Evolutionary conservation across 768 basidiomycete genomes (phyloP).

Genomic region (Collybia mongolica): DNA sequence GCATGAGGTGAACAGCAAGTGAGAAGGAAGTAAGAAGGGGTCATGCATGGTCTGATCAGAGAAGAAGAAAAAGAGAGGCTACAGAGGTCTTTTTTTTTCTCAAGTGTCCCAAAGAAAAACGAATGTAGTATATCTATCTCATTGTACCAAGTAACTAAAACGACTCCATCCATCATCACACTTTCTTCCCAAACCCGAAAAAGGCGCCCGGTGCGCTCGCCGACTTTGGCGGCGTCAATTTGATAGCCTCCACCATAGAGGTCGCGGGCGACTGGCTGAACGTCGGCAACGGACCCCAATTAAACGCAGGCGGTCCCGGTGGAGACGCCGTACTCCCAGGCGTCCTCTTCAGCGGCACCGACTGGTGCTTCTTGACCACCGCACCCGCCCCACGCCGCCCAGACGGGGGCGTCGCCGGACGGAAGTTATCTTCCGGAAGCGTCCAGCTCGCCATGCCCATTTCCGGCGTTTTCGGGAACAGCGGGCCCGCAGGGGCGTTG

Average conservation of each 20-base stretch:
- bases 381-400: constrained; percentile 32
- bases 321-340: constrained; percentile 21
- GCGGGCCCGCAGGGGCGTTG: constrained; percentile 19
- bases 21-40: too few relatives aligned
- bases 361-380: constrained; percentile 35
- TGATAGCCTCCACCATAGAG: constrained; percentile 18
- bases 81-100: too few relatives aligned
- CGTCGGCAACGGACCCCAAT: constrained; percentile 63
- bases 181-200: not conserved
- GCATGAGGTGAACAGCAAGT: too few relatives aligned
- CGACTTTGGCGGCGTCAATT: constrained; percentile 10
- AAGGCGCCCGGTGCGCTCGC: not conserved
- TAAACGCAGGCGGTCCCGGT: constrained; percentile 37
- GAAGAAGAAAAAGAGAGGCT: too few relatives aligned
- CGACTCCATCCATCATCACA: not conserved
- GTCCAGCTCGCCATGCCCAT: constrained; percentile 20
- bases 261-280: constrained; percentile 27
- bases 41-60: too few relatives aligned
- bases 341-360: constrained; percentile 37
- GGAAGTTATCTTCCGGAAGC: constrained; percentile 41
- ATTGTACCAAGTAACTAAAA: too few relatives aligned
- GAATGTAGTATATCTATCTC: too few relatives aligned
- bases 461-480: constrained; percentile 21
- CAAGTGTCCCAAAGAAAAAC: too few relatives aligned
- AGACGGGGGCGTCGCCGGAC: constrained; percentile 30